These are phyloP conservation scores for Erythrophleum ivorense DNA, from an alignment of 331 rosid species.

Conservation along the genomic window DNA sequence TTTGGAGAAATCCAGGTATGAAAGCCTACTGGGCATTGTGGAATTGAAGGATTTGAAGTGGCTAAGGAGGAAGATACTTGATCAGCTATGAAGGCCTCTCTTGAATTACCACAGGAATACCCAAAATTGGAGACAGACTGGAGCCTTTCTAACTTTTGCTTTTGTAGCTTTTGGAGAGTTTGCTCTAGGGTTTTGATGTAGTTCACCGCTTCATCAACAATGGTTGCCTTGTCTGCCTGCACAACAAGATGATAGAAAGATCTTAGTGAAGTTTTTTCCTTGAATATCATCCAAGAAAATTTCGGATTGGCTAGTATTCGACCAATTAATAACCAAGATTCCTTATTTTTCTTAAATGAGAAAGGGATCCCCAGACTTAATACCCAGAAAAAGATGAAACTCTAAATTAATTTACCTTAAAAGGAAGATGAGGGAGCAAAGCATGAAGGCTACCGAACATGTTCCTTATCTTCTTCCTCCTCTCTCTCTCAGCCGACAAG, in stretches of 20 bases:
- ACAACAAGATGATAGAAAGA: neutral
- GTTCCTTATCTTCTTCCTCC: constrained; percentile 78
- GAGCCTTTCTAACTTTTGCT: constrained; percentile 53
- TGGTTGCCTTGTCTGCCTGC: constrained; percentile 69
- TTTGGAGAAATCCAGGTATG: constrained; percentile 8
- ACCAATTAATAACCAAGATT: too few species aligned
- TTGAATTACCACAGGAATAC: neutral
- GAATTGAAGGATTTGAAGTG: neutral
- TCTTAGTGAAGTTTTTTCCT: too few species aligned
- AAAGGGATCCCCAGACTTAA: neutral
- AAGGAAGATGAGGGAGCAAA: constrained; percentile 80
- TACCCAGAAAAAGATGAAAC: too few species aligned
- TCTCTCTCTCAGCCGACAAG: constrained; percentile 75
- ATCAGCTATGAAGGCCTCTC: constrained; percentile 47
- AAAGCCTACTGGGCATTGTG: neutral
- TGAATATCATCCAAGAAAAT: too few species aligned
- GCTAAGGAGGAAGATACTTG: constrained; percentile 12
- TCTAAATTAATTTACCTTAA: constrained; percentile 11
- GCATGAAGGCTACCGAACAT: constrained; percentile 74
- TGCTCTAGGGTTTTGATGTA: constrained; percentile 54
- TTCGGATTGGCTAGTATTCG: too few species aligned
- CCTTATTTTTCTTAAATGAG: neutral
- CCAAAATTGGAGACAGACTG: constrained; percentile 21
- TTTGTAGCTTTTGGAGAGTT: constrained; percentile 51
- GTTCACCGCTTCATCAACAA: constrained; percentile 77